Base-by-base conservation (phyloP, 208 protist species). In the Crithidia fasciculata region DNA sequence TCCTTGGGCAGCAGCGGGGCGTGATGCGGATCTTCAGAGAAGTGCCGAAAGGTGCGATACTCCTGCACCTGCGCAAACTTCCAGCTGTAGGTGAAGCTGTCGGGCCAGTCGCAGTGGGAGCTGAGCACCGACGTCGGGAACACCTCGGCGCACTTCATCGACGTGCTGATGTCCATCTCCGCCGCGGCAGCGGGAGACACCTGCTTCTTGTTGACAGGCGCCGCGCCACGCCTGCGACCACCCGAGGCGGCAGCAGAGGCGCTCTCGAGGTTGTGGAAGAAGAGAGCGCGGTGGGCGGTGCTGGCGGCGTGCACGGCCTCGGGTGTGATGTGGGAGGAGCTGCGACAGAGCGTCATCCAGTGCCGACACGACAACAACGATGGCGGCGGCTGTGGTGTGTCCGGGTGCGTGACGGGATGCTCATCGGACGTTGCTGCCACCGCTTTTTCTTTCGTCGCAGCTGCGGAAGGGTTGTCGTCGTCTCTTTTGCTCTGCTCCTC, bases 1-100 rank as follows among this genome's bases (percentile, higher is more conserved):
- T 94, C 81, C 55, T 89, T 88, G 8, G 78, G 55, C 40, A 96
- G 75, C 36, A 95, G 77, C n/a, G 89, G 88, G 5, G 92, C 92
- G 72, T 96, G 90, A 50, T 82, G 87, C 16, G 92, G 92, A 66
- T 96, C 92, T 5, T 90, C 57, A 18, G 50, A 79, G 81, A 91
- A 92, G 78, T 90, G 81, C 5, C 69, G n/a, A 58, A 77, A 83
- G 13, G 70, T 64, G 55, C 64, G 56, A 59, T 94, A 85, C 36
- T 72, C 61, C 74, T 93, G 89, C 41, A 44, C 54, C 69, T 81
- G 78, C 40, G 92, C 85, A 50, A 78, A 71, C 19, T 28, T 73
- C 87, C 87, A 93, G 67, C 77, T 77, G 74, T 81, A 79, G 61
- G 76, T 74, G 74, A 96, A 94, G 67, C 79, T 87, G 45, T 83